A percentile compares a stretch with the other conserved stretches of the same genome.
phyloP scores from a whole-genome alignment of 108 stramenopile species.

The Cyclostephanos invisitatus region DNA sequence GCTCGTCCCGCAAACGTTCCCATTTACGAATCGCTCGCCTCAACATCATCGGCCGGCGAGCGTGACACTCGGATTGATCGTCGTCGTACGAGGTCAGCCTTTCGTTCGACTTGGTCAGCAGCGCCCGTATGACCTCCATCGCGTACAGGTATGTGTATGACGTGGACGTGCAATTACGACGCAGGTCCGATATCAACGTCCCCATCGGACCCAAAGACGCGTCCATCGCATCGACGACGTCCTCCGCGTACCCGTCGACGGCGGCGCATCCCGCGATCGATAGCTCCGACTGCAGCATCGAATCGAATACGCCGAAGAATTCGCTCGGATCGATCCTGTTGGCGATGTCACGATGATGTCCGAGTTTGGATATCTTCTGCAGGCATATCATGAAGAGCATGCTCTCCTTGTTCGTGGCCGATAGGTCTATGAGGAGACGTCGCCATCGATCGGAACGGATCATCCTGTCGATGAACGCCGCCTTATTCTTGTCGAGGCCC shows the following conservation, averaged over 20 bases:
- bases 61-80: constrained; percentile 13
- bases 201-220: constrained; percentile 42
- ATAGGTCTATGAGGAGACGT: constrained; percentile 81
- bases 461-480: constrained; percentile 83
- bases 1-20: constrained; percentile 74
- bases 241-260: constrained; percentile 52
- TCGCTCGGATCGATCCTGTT: constrained; percentile 85
- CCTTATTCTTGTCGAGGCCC: constrained; percentile 64
- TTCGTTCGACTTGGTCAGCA: constrained; percentile 23
- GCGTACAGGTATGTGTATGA: constrained; percentile 84
- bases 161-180: constrained; percentile 77
- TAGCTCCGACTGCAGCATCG: constrained; percentile 78
- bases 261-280: constrained; percentile 59
- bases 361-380: constrained; percentile 72
- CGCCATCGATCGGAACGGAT: constrained; percentile 80
- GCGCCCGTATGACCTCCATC: constrained; percentile 48
- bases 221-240: constrained; percentile 31
- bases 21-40: constrained; percentile 66
- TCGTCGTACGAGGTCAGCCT: constrained; percentile 5
- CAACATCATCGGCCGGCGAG: background rate
- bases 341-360: constrained; percentile 86
- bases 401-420: constrained; percentile 75
- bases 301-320: constrained; percentile 83
- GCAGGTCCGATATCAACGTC: constrained; percentile 62
- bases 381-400: constrained; percentile 81